A percentile compares a stretch with the other conserved stretches of the same genome.
Evolutionary conservation across 2,329 filamentous ascomycete species (phyloP).

Genomic region (Trichoderma sp.): DNA sequence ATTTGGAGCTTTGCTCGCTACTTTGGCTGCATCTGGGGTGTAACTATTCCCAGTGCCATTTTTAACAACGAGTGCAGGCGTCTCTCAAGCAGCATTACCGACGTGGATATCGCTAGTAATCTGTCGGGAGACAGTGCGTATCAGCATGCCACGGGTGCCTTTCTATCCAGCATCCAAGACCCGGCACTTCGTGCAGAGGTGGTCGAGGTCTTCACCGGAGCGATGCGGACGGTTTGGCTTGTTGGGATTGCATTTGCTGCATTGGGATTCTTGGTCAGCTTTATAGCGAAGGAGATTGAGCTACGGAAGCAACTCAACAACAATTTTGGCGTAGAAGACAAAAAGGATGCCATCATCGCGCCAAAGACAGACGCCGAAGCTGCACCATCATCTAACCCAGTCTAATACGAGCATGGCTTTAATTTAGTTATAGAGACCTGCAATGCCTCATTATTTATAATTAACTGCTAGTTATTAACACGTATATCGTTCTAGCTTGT

Average conservation of each 20-base stretch:
- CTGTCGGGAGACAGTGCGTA: not conserved
- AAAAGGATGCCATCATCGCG: not conserved
- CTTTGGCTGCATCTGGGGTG: slow-evolving; percentile 12
- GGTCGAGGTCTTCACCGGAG: not conserved
- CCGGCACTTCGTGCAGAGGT: not conserved
- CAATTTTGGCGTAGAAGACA: not conserved
- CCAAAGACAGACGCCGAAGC: not conserved
- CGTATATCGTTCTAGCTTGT: not conserved
- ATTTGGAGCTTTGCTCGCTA: not conserved
- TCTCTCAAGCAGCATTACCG: not conserved
- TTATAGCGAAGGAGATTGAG: not conserved
- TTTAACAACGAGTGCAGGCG: slow-evolving; percentile 14
- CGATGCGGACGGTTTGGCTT: not conserved
- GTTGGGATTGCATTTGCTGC: not conserved
- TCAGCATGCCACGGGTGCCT: slow-evolving; percentile 2
- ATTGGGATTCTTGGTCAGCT: not conserved
- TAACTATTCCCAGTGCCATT: not conserved
- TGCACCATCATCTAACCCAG: not conserved
- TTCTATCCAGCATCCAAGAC: not conserved
- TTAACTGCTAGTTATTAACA: not conserved
- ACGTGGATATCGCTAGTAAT: not conserved
- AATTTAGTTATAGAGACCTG: not conserved
- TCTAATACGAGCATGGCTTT: not conserved
- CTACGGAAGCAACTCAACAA: slow-evolving; percentile 2
- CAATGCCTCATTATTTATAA: not conserved